A percentile compares a stretch with the other conserved stretches of the same genome.
Evolutionary conservation across 1,284 basidiomycete genomes (phyloP).

Genomic region (Ustilago crameri): DNA sequence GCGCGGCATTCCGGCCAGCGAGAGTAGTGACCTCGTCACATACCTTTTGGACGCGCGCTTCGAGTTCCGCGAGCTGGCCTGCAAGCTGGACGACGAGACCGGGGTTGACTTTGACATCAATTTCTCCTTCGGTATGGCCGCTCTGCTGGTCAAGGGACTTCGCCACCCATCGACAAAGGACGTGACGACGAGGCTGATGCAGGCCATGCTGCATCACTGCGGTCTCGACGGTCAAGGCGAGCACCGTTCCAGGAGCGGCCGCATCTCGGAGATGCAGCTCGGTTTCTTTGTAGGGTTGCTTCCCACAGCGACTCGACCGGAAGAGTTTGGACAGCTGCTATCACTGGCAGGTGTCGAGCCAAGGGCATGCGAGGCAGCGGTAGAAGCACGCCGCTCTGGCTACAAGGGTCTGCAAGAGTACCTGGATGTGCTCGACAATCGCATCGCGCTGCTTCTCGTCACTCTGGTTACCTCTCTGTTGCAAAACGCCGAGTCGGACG

Average conservation of each 20-base stretch:
- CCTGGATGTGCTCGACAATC: conserved; percentile 56
- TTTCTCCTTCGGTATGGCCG: conserved; percentile 62
- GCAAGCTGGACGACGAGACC: conserved; percentile 61
- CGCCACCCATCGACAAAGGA: conserved; percentile 59
- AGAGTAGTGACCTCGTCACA: conserved; percentile 47
- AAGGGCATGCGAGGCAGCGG: conserved; percentile 31
- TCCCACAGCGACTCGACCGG: conserved; percentile 54
- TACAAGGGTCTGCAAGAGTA: conserved; percentile 49
- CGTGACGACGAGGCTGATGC: conserved; percentile 56
- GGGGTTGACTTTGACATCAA: conserved; percentile 66
- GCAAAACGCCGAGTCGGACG: conserved; percentile 59
- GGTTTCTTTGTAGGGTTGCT: conserved; percentile 62
- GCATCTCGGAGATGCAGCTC: conserved; percentile 52
- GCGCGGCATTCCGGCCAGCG: conserved; percentile 45
- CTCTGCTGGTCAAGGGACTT: conserved; percentile 62
- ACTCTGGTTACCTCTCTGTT: conserved; percentile 58
- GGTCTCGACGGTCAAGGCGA: conserved; percentile 48
- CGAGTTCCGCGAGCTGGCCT: conserved; percentile 60
- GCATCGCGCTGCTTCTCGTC: conserved; percentile 57
- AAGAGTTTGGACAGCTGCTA: conserved; percentile 59
- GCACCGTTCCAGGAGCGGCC: conserved; percentile 33
- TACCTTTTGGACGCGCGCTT: conserved; percentile 58
- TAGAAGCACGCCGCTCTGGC: conserved; percentile 43
- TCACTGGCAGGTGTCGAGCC: conserved; percentile 49
- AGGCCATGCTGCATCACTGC: conserved; percentile 50